A percentile compares a stretch with the other conserved stretches of the same genome.
Conservation (phyloP, 23 red algal species). For the Cyanidiococcus yangmingshanensis region DNA sequence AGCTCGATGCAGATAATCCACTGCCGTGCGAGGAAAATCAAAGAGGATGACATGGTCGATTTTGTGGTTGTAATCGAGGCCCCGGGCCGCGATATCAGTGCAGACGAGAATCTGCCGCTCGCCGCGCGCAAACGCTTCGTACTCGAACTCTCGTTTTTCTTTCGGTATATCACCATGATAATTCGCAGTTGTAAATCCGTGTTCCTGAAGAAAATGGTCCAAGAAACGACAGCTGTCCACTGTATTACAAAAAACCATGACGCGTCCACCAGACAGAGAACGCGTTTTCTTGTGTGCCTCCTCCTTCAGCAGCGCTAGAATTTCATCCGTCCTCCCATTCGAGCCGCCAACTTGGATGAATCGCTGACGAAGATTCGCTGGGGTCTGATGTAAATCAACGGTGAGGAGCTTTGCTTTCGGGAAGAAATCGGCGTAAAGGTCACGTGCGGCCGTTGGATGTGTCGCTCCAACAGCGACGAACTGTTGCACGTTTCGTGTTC, state of each 20-base stretch:
- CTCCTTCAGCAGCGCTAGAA: conserved; percentile 40
- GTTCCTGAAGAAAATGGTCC: conserved; percentile 73
- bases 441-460: conserved; percentile 5
- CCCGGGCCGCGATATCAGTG: conserved; percentile 76
- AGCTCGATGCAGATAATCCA: conserved; percentile 86
- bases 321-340: conserved; percentile 40
- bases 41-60: conserved; percentile 74
- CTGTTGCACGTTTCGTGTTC: conserved; percentile 26
- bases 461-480: conserved; percentile 67
- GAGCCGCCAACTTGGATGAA: conserved; percentile 51
- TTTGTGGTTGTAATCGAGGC: conserved; percentile 50
- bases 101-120: conserved; percentile 49
- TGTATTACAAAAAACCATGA: conserved; percentile 85
- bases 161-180: conserved; percentile 72
- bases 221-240: conserved; percentile 63
- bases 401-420: conserved; percentile 55
- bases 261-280: conserved; percentile 20
- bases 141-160: conserved; percentile 43
- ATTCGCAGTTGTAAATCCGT: conserved; percentile 33
- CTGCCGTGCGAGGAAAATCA: conserved; percentile 62
- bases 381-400: conserved; percentile 60
- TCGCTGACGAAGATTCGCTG: conserved; percentile 42
- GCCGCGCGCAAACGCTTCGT: conserved; percentile 36
- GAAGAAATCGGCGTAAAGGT: conserved; percentile 46
- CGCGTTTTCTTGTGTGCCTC: not conserved